phyloP scores from a whole-genome alignment of 2,329 filamentous ascomycete species.

The Exophiala lecanii-corni region DNA sequence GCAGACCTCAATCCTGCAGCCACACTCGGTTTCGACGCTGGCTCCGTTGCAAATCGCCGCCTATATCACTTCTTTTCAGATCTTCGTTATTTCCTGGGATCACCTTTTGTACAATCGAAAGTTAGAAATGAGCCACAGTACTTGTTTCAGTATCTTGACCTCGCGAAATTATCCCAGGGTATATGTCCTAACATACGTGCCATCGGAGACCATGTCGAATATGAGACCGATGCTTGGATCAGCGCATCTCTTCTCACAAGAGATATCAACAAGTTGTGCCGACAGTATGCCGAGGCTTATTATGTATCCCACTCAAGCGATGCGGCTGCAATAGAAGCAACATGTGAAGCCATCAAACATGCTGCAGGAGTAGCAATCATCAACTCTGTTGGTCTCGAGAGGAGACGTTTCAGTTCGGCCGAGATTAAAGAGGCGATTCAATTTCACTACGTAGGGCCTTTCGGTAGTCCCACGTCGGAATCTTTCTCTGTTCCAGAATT shows the following conservation, averaged over 20 bases:
- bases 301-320: constrained; percentile 16
- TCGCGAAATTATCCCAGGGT: constrained; percentile 93
- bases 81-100: constrained; percentile 83
- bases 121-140: constrained; percentile 82
- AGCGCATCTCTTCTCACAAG: constrained; percentile 89
- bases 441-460: constrained; percentile 63
- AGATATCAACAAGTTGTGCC: constrained; percentile 88
- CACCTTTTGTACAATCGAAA: constrained; percentile 79
- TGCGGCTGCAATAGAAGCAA: constrained; percentile 10
- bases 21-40: constrained; percentile 86
- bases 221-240: constrained; percentile 97
- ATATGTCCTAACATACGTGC: constrained; percentile 93
- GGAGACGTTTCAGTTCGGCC: constrained; percentile 73
- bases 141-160: constrained; percentile 86
- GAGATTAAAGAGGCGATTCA: constrained; percentile 83
- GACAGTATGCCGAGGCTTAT: constrained; percentile 85
- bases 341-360: constrained; percentile 59
- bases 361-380: constrained; percentile 80
- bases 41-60: constrained; percentile 87
- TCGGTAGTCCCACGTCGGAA: constrained; percentile 4
- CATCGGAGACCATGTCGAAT: constrained; percentile 93
- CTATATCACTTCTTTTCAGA: constrained; percentile 99
- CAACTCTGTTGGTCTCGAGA: constrained; percentile 85
- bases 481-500: constrained; percentile 69
- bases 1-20: constrained; percentile 82